A percentile compares a stretch with the other conserved stretches of the same genome.
phyloP scores from a whole-genome alignment of 2,329 filamentous ascomycete species.

The Penicillium sp. region DNA sequence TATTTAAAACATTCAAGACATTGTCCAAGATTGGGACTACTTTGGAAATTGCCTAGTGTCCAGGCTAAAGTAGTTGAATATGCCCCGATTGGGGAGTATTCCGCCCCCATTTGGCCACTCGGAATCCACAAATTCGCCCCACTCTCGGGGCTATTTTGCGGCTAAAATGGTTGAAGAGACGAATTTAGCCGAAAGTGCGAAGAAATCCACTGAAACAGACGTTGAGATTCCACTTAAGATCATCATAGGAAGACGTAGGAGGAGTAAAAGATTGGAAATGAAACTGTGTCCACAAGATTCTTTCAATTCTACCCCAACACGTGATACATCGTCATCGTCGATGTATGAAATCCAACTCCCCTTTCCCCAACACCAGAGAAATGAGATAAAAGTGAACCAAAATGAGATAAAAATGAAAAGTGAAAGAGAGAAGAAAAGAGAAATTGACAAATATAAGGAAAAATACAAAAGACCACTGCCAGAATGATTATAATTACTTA shows the following conservation, averaged over 20 bases:
- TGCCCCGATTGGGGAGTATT: background rate
- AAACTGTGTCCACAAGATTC: background rate
- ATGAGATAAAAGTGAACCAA: too few species aligned
- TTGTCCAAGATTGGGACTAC: background rate
- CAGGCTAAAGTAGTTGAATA: constrained; percentile 7
- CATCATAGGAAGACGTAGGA: background rate
- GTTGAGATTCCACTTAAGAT: background rate
- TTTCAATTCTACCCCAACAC: too few species aligned
- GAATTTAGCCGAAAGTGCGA: background rate
- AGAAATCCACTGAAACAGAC: background rate
- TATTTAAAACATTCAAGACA: background rate
- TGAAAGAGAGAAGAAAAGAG: constrained; percentile 6
- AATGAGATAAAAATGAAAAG: background rate
- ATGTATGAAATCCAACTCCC: background rate
- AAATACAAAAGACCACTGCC: constrained; percentile 10
- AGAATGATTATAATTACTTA: constrained; percentile 32
- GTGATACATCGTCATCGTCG: too few species aligned
- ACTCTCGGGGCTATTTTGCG: constrained; percentile 7
- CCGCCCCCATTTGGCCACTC: background rate
- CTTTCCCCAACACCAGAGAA: background rate
- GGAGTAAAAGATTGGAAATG: background rate
- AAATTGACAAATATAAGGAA: constrained; percentile 16
- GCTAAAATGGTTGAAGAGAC: constrained; percentile 10
- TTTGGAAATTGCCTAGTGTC: background rate
- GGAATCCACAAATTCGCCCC: constrained; percentile 3